A percentile compares a stretch with the other conserved stretches of the same genome.
phyloP scores from a whole-genome alignment of 768 basidiomycete genomes.

The Amylocystis lapponica region DNA sequence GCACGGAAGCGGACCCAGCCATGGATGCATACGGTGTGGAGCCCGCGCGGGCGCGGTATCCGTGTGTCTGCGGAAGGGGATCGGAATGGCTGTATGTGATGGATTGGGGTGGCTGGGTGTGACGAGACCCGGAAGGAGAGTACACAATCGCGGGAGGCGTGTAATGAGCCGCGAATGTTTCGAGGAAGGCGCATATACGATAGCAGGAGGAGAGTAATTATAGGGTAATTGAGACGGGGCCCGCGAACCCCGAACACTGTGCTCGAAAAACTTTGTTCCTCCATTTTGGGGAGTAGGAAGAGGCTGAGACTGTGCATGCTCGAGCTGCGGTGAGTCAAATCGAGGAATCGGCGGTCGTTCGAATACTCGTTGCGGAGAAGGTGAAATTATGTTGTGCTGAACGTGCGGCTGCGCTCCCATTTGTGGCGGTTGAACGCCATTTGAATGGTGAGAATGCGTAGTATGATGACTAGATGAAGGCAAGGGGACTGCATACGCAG shows the following conservation, averaged over 20 bases:
- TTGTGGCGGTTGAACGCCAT: constrained; percentile 10
- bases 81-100: constrained; percentile 70
- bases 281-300: constrained; percentile 26
- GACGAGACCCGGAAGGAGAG: constrained; percentile 27
- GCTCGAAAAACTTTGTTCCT: constrained; percentile 13
- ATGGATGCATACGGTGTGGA: constrained; percentile 37
- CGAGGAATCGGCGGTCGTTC: constrained; percentile 17
- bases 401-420: constrained; percentile 10
- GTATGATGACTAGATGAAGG: constrained; percentile 11
- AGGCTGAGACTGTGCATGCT: constrained; percentile 37
- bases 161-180: constrained; percentile 46
- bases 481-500: background rate
- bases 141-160: constrained; percentile 56
- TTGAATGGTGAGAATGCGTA: constrained; percentile 9
- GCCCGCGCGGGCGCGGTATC: constrained; percentile 35
- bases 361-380: constrained; percentile 25
- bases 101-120: constrained; percentile 25
- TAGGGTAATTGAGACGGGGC: constrained; percentile 26
- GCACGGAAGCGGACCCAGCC: constrained; percentile 21
- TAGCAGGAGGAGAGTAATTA: constrained; percentile 45
- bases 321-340: constrained; percentile 16
- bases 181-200: constrained; percentile 50
- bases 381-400: constrained; percentile 27
- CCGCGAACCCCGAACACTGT: constrained; percentile 27
- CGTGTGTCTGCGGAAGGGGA: constrained; percentile 35